Conservation (phyloP, 2,329 filamentous ascomycete genomes). For the Fusarium albosuccineum region DNA sequence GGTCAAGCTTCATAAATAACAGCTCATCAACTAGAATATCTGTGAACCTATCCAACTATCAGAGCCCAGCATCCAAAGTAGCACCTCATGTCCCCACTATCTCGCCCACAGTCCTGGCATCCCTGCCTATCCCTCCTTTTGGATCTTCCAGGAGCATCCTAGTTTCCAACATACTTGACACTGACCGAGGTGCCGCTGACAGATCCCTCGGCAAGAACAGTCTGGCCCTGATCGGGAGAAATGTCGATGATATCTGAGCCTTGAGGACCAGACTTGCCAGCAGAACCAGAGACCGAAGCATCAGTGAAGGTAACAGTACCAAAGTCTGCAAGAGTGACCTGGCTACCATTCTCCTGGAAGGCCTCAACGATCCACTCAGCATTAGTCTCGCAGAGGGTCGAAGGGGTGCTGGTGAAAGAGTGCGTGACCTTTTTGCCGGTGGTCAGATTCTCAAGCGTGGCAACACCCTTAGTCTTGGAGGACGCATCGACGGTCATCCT, state of each 20-base stretch:
- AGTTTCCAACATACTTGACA: constrained; percentile 17
- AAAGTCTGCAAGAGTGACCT: constrained; percentile 49
- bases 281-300: constrained; percentile 40
- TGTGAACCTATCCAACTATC: too few species aligned
- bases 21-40: too few species aligned
- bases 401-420: constrained; percentile 59
- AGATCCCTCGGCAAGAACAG: constrained; percentile 7
- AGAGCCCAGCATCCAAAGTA: too few species aligned
- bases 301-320: constrained; percentile 46
- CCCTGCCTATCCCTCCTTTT: too few species aligned
- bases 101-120: too few species aligned
- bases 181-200: constrained; percentile 14
- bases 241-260: constrained; percentile 15
- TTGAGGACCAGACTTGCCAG: constrained; percentile 1
- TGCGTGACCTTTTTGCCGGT: constrained; percentile 66
- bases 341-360: constrained; percentile 44
- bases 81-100: too few species aligned
- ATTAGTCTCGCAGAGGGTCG: constrained; percentile 65
- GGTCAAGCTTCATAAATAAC: too few species aligned
- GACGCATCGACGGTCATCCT: constrained; percentile 48
- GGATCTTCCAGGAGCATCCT: neutral
- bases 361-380: constrained; percentile 74
- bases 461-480: constrained; percentile 43
- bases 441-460: constrained; percentile 59
- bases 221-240: constrained; percentile 14